These are phyloP conservation scores for Metahyphopichia silvanorum DNA, from an alignment of 805 yeast genomes.

Conservation along the genomic window DNA sequence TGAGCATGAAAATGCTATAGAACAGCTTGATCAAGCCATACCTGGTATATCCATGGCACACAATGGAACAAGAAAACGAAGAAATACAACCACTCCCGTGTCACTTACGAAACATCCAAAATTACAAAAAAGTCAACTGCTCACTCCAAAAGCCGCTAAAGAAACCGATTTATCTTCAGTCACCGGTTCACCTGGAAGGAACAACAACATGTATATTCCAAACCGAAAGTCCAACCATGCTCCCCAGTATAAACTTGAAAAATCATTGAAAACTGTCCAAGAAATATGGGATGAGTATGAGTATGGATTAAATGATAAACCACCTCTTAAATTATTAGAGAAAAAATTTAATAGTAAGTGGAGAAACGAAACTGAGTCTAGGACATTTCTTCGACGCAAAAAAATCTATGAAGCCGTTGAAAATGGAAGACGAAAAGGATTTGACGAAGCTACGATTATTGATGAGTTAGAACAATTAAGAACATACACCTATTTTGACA, in stretches of 20 bases:
- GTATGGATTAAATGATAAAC: constrained; percentile 49
- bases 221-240: not conserved
- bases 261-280: constrained; percentile 33
- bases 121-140: too few species aligned
- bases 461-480: constrained; percentile 46
- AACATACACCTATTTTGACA: constrained; percentile 36
- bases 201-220: too few species aligned
- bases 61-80: too few species aligned
- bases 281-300: constrained; percentile 60
- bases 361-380: constrained; percentile 54
- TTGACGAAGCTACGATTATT: constrained; percentile 39
- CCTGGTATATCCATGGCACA: too few species aligned
- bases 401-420: constrained; percentile 56
- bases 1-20: constrained; percentile 4
- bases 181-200: too few species aligned
- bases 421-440: constrained; percentile 44
- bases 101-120: too few species aligned
- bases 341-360: constrained; percentile 49
- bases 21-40: constrained; percentile 3
- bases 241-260: constrained; percentile 16
- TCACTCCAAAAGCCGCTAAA: too few species aligned
- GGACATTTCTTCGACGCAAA: constrained; percentile 52
- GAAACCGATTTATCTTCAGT: too few species aligned
- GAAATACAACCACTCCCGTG: too few species aligned
- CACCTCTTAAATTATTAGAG: constrained; percentile 50